Conservation (phyloP, 2,329 filamentous ascomycete species). For the Ophiocordyceps robertsii region DNA sequence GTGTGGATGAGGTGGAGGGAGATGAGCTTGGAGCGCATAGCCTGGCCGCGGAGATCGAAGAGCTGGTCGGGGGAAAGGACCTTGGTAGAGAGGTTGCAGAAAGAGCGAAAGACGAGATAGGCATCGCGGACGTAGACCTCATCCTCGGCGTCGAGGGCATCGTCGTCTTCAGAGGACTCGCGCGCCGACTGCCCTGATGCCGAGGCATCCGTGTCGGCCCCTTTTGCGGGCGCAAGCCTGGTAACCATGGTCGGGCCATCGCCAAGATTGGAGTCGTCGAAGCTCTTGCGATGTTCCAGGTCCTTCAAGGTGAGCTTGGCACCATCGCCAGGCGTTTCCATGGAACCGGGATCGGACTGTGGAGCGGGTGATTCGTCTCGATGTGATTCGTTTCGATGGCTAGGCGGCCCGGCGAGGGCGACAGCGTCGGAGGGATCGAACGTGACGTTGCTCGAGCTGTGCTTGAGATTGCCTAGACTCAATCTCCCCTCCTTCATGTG, state of each 20-base stretch:
- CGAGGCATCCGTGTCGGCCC: conserved; percentile 24
- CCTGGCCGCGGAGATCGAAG: conserved; percentile 82
- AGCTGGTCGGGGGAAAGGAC: conserved; percentile 79
- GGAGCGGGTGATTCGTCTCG: conserved; percentile 20
- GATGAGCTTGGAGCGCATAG: conserved; percentile 93
- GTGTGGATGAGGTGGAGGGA: conserved; percentile 93
- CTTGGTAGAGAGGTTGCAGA: conserved; percentile 96
- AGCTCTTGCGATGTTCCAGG: conserved; percentile 53
- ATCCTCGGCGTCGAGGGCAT: conserved; percentile 60
- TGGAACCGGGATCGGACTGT: conserved; percentile 14
- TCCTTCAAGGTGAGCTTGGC: conserved; percentile 54
- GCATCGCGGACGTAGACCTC: conserved; percentile 96
- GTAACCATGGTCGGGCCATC: conserved; percentile 57
- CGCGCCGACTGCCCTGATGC: conserved; percentile 39
- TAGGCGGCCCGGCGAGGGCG: conserved; percentile 21
- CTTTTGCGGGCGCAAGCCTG: conserved; percentile 37
- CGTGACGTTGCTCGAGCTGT: conserved; percentile 37
- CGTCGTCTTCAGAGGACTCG: conserved; percentile 44
- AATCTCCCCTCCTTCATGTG: conserved; percentile 74
- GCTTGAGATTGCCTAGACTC: conserved; percentile 38
- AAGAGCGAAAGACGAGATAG: conserved; percentile 91
- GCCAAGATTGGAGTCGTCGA: conserved; percentile 52
- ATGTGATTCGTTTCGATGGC: conserved; percentile 21
- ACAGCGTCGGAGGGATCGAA: conserved; percentile 31
- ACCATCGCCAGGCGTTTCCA: conserved; percentile 20